phyloP scores from a whole-genome alignment of 2,329 filamentous ascomycete genomes.

The Aspergillus versicolor region DNA sequence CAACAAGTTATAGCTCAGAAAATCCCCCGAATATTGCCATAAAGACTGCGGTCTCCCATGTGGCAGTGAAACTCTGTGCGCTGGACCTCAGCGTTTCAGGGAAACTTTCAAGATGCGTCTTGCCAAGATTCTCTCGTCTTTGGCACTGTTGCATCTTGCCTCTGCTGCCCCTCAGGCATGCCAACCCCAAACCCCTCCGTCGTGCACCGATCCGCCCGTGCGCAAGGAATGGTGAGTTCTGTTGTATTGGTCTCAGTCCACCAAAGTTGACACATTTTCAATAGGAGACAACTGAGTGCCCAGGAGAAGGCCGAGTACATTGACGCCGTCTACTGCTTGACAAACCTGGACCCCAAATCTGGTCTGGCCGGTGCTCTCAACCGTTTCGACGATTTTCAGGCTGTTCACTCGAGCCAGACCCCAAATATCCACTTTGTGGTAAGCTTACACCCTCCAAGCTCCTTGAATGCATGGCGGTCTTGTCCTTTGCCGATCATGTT shows the following conservation, averaged over 20 bases:
- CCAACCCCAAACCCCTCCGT: background rate
- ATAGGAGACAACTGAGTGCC: conserved; percentile 12
- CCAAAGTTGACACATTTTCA: background rate
- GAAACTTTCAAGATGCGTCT: conserved; percentile 11
- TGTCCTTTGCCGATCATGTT: conserved; percentile 3
- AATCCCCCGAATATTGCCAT: background rate
- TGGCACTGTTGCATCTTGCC: conserved; percentile 9
- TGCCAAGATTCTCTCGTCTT: conserved; percentile 7
- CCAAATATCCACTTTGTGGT: conserved; percentile 19
- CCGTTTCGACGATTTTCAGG: conserved; percentile 19
- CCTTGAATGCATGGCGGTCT: background rate
- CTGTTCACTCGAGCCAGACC: conserved; percentile 15
- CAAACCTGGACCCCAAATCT: conserved; percentile 9
- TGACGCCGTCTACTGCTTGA: conserved; percentile 16
- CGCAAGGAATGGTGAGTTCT: conserved; percentile 20
- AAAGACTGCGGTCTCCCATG: conserved; percentile 3
- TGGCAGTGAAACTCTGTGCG: background rate
- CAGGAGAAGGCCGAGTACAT: conserved; percentile 12
- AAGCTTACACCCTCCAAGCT: background rate
- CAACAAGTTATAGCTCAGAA: conserved; percentile 2
- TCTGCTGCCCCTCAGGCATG: background rate
- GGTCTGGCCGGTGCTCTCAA: conserved; percentile 13
- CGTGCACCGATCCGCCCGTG: conserved; percentile 13
- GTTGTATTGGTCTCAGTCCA: background rate
- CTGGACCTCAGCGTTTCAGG: conserved; percentile 5